Base-by-base conservation (phyloP, 1,284 basidiomycete species). In the Moesziomyces aphidis region DNA sequence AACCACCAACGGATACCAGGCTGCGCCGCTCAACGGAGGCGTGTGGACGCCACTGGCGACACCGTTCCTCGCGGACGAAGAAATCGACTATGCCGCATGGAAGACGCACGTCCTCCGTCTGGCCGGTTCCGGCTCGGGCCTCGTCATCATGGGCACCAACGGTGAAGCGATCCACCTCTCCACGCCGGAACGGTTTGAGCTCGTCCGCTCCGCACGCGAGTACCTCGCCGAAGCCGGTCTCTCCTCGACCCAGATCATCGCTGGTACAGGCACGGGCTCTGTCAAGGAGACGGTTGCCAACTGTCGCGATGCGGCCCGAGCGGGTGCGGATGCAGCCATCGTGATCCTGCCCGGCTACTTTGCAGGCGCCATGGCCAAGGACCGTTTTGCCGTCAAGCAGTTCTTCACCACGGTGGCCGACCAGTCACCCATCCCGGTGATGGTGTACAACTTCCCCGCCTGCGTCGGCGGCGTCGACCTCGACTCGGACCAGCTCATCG, bases 371-470 rank as follows among this genome's bases (percentile, higher is more conserved):
- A 86, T 94, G 74, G 86, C 87, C 47, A 88, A 86, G 75, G 86
- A 87, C 80, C 76, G 83, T 31, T 68, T 87, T 21, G 93, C 93
- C 0, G 87, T 95, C 77, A 92, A 91, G 85, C 88, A 89, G 6
- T 95, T 91, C 86, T 96, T 89, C 87, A 87, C 88, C 39, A 91
- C 93, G 74, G 89, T 95, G 26, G 87, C 92, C 19, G 87, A 90
- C 76, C 90, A 90, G 76, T 92, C 91, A 64, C 92, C 93, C 3
- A 89, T 96, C 65, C 94, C 94, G 5, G 89, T 95, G 62, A 90
- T 96, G 83, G 89, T 95, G 63, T 96, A 96, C 87, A 96, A 95
- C 84, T 95, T 94, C 87, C 92, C 94, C 49, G 87, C 78, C 78
- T 86, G 83, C 85, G 86, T 65, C 4, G 61, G 92, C 0, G 93